Evolutionary conservation across 2,329 filamentous ascomycete genomes (phyloP).

Genomic region (Aspergillus arachidicola): DNA sequence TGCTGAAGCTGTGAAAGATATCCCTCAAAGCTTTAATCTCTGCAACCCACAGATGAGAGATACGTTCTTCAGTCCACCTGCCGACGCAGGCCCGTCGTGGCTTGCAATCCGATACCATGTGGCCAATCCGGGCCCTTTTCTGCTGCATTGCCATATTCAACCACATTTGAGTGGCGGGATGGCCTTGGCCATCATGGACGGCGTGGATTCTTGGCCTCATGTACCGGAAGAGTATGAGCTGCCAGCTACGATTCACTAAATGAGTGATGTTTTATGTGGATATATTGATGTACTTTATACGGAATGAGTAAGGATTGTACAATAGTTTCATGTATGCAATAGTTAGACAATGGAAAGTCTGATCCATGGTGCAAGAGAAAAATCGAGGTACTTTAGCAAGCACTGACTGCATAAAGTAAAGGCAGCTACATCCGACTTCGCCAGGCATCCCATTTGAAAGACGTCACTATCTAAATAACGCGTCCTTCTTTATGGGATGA

Average conservation of each 20-base stretch:
- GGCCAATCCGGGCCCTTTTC: slow-evolving; percentile 51
- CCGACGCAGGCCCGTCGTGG: slow-evolving; percentile 41
- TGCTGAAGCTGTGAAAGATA: slow-evolving; percentile 53
- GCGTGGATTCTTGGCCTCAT: slow-evolving; percentile 51
- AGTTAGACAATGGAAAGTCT: not conserved
- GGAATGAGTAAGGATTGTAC: not conserved
- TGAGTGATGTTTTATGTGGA: not conserved
- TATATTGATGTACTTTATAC: not conserved
- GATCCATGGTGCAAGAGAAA: not conserved
- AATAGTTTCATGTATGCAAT: not conserved
- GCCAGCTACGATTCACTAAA: not conserved
- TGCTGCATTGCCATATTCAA: slow-evolving; percentile 58
- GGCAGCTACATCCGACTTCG: not conserved
- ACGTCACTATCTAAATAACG: not conserved
- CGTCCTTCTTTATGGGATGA: not conserved
- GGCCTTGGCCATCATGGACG: slow-evolving; percentile 53
- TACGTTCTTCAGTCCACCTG: slow-evolving; percentile 44
- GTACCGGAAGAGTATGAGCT: slow-evolving; percentile 15
- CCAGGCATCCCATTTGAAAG: not conserved
- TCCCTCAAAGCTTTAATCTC: slow-evolving; percentile 60
- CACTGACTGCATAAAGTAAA: too few relatives aligned
- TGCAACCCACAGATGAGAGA: slow-evolving; percentile 59
- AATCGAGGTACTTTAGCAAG: not conserved
- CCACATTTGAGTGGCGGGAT: slow-evolving; percentile 55
- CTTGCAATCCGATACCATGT: slow-evolving; percentile 51